Evolutionary conservation across 2,329 filamentous ascomycete species (phyloP).

Genomic region (Trichoderma sp.): DNA sequence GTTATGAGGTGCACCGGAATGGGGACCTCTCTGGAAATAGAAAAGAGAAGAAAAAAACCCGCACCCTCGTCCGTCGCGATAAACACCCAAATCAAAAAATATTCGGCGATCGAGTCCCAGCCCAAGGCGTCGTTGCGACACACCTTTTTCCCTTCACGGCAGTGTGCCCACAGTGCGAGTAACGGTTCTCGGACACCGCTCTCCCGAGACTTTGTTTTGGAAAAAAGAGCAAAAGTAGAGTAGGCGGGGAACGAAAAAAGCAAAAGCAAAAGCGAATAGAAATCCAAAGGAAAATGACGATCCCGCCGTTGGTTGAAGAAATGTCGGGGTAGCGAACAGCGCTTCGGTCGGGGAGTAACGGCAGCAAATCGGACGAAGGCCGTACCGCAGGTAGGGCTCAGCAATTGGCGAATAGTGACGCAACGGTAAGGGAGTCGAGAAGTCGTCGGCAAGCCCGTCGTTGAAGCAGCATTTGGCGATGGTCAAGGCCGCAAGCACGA

Average conservation of each 20-base stretch:
- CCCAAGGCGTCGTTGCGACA: background rate
- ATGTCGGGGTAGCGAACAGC: background rate
- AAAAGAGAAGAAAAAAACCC: background rate
- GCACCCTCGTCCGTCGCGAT: background rate
- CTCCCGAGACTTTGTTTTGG: background rate
- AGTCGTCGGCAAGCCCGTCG: background rate
- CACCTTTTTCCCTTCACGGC: background rate
- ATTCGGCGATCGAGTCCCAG: background rate
- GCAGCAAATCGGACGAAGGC: conserved; percentile 14
- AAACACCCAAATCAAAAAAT: background rate
- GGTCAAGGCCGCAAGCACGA: background rate
- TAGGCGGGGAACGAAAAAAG: background rate
- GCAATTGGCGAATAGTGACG: conserved; percentile 29
- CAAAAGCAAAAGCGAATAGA: background rate
- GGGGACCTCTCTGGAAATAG: background rate
- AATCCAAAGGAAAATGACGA: background rate
- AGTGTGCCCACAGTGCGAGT: conserved; percentile 13
- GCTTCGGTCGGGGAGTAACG: conserved; percentile 20
- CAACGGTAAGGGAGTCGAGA: conserved; percentile 3
- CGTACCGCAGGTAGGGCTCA: background rate
- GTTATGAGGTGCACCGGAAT: conserved; percentile 6
- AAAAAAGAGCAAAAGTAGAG: background rate
- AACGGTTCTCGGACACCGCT: background rate
- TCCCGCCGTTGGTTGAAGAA: background rate
- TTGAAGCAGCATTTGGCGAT: background rate